These are phyloP conservation scores for Aspergillus affinis DNA, from an alignment of 495 filamentous ascomycete species.

Conservation along the genomic window DNA sequence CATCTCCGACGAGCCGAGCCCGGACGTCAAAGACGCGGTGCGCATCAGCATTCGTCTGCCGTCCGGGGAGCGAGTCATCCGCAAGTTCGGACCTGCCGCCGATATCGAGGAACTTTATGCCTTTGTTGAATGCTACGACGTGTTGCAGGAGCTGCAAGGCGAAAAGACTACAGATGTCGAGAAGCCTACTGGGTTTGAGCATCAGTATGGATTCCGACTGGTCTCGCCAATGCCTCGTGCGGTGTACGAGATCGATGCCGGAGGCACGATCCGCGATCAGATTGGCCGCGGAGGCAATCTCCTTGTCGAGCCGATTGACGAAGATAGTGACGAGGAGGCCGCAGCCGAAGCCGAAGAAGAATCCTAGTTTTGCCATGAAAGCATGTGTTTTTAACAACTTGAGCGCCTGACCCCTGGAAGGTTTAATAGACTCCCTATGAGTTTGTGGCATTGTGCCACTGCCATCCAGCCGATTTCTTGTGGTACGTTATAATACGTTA, in stretches of 20 bases:
- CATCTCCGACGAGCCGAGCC: conserved; percentile 66
- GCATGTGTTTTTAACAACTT: conserved; percentile 7
- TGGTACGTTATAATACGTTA: too few relatives aligned
- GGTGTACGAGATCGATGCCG: conserved; percentile 66
- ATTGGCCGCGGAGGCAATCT: conserved; percentile 86
- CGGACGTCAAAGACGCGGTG: conserved; percentile 65
- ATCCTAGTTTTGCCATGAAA: conserved; percentile 4
- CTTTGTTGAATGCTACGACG: conserved; percentile 89
- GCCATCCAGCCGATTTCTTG: too few relatives aligned
- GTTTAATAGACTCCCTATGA: neutral
- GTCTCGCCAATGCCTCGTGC: conserved; percentile 79
- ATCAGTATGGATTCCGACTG: conserved; percentile 77
- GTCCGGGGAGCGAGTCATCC: conserved; percentile 68
- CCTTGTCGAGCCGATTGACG: conserved; percentile 71
- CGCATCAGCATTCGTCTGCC: conserved; percentile 79
- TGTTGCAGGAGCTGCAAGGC: conserved; percentile 41
- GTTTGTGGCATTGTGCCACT: neutral
- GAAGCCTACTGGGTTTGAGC: conserved; percentile 68
- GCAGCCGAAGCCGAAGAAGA: conserved; percentile 25
- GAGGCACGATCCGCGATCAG: conserved; percentile 62
- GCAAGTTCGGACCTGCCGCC: conserved; percentile 64
- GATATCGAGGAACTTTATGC: conserved; percentile 89
- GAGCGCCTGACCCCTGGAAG: neutral
- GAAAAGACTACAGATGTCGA: conserved; percentile 29
- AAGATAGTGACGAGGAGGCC: conserved; percentile 55